These are phyloP conservation scores for Chlorella sp. DNA, from an alignment of 139 green algal genomes.

Conservation along the genomic window DNA sequence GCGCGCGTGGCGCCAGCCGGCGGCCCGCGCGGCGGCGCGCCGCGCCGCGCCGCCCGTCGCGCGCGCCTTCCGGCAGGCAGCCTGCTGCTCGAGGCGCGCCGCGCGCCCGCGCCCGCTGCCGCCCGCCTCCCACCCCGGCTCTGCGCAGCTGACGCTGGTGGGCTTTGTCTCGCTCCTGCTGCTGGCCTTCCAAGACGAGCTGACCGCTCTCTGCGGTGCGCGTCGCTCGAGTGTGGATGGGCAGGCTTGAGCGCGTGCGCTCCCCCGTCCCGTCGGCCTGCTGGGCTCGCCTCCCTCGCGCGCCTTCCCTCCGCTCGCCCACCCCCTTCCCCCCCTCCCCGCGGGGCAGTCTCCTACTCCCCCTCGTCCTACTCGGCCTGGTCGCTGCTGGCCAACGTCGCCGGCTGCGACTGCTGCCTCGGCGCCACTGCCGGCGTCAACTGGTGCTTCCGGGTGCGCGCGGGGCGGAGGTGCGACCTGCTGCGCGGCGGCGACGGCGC, in stretches of 20 bases:
- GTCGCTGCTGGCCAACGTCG: constrained; percentile 11
- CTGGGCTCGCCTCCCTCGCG: no score
- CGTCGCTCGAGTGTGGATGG: not conserved
- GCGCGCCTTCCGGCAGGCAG: no score
- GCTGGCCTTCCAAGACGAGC: constrained; percentile 8
- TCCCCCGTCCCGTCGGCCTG: not conserved
- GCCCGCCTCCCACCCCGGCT: no score
- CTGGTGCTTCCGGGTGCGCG: constrained; percentile 13
- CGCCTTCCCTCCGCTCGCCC: not conserved
- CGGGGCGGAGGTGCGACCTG: no score
- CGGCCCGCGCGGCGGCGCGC: no score
- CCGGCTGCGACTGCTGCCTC: constrained; percentile 32
- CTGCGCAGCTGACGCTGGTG: constrained; percentile 19
- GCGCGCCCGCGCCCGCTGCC: no score
- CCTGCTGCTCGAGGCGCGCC: no score
- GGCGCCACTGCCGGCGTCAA: not conserved
- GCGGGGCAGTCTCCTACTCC: constrained; percentile 6
- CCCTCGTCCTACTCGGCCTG: not conserved
- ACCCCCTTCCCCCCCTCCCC: not conserved
- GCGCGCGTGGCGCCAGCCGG: no score
- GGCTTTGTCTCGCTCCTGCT: constrained; percentile 17
- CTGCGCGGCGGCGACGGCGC: no score
- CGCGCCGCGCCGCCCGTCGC: no score
- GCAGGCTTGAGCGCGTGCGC: not conserved
- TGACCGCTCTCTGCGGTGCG: constrained; percentile 14